Percentiles rank a stretch among this genome's conserved stretches.
Evolutionary conservation across 371 early-diverging fungal species (phyloP).

Genomic region (Batkoa obscura): DNA sequence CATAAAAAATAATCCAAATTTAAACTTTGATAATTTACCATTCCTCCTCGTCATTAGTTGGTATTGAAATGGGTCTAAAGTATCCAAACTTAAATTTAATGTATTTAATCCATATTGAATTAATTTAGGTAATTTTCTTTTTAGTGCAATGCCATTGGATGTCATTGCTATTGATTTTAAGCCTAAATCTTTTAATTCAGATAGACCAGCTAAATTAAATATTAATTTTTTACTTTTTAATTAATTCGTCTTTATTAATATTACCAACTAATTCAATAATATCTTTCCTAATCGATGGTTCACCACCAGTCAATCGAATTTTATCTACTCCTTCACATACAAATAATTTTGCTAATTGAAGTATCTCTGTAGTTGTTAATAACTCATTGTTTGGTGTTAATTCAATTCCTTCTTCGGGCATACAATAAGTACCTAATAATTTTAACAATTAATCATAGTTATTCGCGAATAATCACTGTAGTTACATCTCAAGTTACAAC

Average conservation of each 20-base stretch:
- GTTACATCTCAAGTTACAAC: conserved; percentile 82
- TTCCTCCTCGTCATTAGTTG: conserved; percentile 71
- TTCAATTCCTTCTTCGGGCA: conserved; percentile 81
- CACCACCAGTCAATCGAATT: conserved; percentile 88
- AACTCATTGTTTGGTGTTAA: conserved; percentile 48
- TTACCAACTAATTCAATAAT: conserved; percentile 58
- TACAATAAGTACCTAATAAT: conserved; percentile 71
- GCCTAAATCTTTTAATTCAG: conserved; percentile 44
- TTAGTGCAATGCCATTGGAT: conserved; percentile 78
- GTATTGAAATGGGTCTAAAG: conserved; percentile 66
- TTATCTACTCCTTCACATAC: conserved; percentile 76
- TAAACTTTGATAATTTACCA: conserved; percentile 15
- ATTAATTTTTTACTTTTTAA: neutral
- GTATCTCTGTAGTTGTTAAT: conserved; percentile 58
- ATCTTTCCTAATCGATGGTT: conserved; percentile 86
- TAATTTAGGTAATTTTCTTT: conserved; percentile 52
- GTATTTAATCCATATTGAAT: conserved; percentile 58
- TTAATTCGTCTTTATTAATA: neutral
- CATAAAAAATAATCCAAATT: neutral
- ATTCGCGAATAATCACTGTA: neutral
- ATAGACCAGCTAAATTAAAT: conserved; percentile 27
- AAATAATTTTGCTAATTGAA: conserved; percentile 58
- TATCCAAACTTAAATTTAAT: conserved; percentile 80
- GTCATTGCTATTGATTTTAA: conserved; percentile 74
- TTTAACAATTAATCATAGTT: neutral